Percentiles rank a stretch among this genome's conserved stretches.
These are phyloP conservation scores for Fragilariopsis cylindrus DNA, from an alignment of 108 stramenopile species.

Conservation along the genomic window DNA sequence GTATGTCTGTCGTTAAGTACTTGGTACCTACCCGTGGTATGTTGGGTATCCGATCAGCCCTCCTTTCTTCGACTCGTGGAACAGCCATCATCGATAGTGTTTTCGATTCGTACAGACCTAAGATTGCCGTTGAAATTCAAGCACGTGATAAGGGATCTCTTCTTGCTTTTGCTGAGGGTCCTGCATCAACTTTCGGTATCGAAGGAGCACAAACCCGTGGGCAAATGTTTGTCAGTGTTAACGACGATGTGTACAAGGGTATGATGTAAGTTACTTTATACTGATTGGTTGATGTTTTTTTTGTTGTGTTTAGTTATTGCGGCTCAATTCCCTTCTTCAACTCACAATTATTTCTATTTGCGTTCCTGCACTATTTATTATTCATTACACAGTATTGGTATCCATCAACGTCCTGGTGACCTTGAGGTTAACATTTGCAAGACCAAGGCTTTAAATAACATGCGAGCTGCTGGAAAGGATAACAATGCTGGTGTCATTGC, in stretches of 20 bases:
- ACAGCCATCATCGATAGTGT: slow-evolving; percentile 95
- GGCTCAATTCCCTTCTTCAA: too few relatives aligned
- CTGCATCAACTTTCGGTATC: slow-evolving; percentile 89
- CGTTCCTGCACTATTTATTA: not conserved
- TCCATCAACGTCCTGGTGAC: slow-evolving; percentile 97
- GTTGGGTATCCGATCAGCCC: slow-evolving; percentile 92
- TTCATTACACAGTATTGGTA: slow-evolving; percentile 70
- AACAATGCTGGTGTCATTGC: slow-evolving; percentile 89
- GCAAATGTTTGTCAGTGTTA: slow-evolving; percentile 80
- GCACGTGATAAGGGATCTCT: slow-evolving; percentile 95
- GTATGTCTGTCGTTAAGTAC: slow-evolving; percentile 87
- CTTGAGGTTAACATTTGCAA: slow-evolving; percentile 97
- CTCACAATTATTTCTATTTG: slow-evolving; percentile 14
- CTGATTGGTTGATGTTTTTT: slow-evolving; percentile 12
- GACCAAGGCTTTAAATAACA: slow-evolving; percentile 96
- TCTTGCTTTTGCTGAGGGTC: slow-evolving; percentile 92
- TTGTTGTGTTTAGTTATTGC: too few relatives aligned
- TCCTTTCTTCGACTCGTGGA: slow-evolving; percentile 93
- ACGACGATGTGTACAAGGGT: slow-evolving; percentile 91
- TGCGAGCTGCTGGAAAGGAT: slow-evolving; percentile 96
- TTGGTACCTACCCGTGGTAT: slow-evolving; percentile 98
- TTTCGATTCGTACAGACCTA: slow-evolving; percentile 92
- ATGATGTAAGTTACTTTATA: slow-evolving; percentile 67
- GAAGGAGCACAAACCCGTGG: slow-evolving; percentile 95
- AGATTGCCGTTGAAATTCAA: slow-evolving; percentile 86